Evolutionary conservation across 805 yeast species (phyloP).

Genomic region (Saccharomycopsis microspora): DNA sequence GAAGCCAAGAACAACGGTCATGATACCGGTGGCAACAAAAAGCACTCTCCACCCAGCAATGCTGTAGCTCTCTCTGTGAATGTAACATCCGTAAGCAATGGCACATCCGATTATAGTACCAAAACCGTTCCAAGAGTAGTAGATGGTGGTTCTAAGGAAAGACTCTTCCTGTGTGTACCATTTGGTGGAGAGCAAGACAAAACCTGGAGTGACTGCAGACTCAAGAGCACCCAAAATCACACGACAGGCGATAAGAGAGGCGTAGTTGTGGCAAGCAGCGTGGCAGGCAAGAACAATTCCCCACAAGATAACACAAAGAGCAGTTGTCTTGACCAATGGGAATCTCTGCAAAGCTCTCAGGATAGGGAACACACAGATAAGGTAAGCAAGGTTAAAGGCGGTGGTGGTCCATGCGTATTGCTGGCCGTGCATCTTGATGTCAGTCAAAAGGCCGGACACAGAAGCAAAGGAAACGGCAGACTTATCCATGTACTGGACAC

Average conservation of each 20-base stretch:
- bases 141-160: constrained; percentile 26
- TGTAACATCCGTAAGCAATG: constrained; percentile 40
- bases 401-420: constrained; percentile 47
- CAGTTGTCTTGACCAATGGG: constrained; percentile 42
- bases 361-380: constrained; percentile 43
- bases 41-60: constrained; percentile 41
- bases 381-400: constrained; percentile 53
- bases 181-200: constrained; percentile 27
- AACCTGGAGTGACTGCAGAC: constrained; percentile 44
- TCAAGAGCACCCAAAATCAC: constrained; percentile 41
- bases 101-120: constrained; percentile 27
- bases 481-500: constrained; percentile 33
- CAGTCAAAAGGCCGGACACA: constrained; percentile 37
- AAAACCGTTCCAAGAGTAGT: constrained; percentile 26
- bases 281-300: constrained; percentile 45
- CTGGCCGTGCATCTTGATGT: constrained; percentile 32
- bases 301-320: constrained; percentile 46
- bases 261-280: constrained; percentile 32
- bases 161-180: constrained; percentile 26
- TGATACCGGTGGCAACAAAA: constrained; percentile 41
- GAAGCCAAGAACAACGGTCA: constrained; percentile 37
- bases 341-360: constrained; percentile 38
- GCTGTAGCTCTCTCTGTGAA: constrained; percentile 22
- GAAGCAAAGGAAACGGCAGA: constrained; percentile 35
- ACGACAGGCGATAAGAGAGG: constrained; percentile 37